phyloP scores from a whole-genome alignment of 495 filamentous ascomycete genomes.

The Podospora didyma region DNA sequence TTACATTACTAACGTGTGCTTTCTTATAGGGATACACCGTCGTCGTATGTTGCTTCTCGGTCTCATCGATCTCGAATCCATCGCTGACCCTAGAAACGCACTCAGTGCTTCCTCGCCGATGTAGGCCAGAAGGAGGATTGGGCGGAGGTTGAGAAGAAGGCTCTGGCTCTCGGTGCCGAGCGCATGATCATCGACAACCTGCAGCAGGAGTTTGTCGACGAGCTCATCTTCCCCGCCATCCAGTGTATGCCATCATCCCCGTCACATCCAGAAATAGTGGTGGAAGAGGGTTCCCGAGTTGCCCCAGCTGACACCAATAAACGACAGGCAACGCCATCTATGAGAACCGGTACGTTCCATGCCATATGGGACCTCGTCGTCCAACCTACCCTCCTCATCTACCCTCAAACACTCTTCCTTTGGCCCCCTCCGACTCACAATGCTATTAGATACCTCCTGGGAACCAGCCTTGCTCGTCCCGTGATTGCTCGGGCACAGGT shows the following conservation, averaged over 20 bases:
- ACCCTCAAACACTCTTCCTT: too few relatives aligned
- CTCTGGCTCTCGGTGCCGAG: slow-evolving; percentile 64
- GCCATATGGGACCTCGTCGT: too few relatives aligned
- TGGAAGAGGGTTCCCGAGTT: too few relatives aligned
- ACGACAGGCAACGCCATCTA: slow-evolving; percentile 88
- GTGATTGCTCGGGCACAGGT: slow-evolving; percentile 80
- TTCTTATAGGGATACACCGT: too few relatives aligned
- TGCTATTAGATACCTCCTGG: slow-evolving; percentile 76
- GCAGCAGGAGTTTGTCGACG: slow-evolving; percentile 73
- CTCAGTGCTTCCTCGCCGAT: slow-evolving; percentile 49
- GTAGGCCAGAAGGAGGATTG: slow-evolving; percentile 48
- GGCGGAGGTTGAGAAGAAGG: slow-evolving; percentile 57
- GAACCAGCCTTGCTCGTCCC: slow-evolving; percentile 78
- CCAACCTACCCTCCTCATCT: too few relatives aligned
- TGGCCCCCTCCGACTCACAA: too few relatives aligned
- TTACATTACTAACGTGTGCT: too few relatives aligned
- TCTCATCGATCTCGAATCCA: background rate
- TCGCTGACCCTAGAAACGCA: background rate
- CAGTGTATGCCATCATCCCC: too few relatives aligned
- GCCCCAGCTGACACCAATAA: too few relatives aligned
- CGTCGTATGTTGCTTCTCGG: too few relatives aligned
- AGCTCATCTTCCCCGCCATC: slow-evolving; percentile 84
- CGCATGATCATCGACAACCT: slow-evolving; percentile 64
- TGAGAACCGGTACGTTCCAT: too few relatives aligned
- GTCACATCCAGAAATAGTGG: too few relatives aligned